phyloP scores from a whole-genome alignment of 2,329 filamentous ascomycete genomes.

The Cytospora schulzeri region DNA sequence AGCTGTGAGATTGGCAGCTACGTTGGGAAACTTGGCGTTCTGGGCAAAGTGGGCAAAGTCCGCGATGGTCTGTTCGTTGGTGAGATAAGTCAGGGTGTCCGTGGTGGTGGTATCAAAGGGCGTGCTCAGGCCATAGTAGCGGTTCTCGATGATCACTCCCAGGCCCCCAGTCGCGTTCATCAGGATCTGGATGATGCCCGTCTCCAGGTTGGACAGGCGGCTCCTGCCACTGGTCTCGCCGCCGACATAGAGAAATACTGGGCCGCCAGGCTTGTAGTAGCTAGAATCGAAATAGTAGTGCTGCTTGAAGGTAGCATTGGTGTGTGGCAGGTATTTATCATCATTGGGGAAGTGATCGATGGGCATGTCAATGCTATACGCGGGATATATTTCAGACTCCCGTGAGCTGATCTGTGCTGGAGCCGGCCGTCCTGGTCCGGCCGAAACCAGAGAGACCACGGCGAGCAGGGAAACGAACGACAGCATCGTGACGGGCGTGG shows the following conservation, averaged over 20 bases:
- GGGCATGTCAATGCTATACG: slow-evolving; percentile 38
- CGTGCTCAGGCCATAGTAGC: slow-evolving; percentile 53
- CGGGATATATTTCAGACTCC: slow-evolving; percentile 29
- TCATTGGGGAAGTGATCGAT: slow-evolving; percentile 51
- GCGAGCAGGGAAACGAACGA: slow-evolving; percentile 7
- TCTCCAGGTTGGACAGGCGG: slow-evolving; percentile 35
- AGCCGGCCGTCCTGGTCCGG: slow-evolving; percentile 12
- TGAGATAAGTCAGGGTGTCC: slow-evolving; percentile 51
- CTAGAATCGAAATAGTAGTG: slow-evolving; percentile 56
- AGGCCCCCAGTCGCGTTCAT: slow-evolving; percentile 56
- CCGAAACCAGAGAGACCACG: slow-evolving; percentile 18
- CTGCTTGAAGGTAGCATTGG: slow-evolving; percentile 54
- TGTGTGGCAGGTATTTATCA: slow-evolving; percentile 43
- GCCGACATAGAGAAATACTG: slow-evolving; percentile 38
- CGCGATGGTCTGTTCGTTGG: slow-evolving; percentile 54
- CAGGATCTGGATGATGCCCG: slow-evolving; percentile 52
- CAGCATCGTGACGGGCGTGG: slow-evolving; percentile 16
- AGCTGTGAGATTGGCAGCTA: slow-evolving; percentile 45
- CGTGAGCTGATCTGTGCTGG: neutral
- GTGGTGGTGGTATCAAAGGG: slow-evolving; percentile 51
- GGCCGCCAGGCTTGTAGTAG: slow-evolving; percentile 57
- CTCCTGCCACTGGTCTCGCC: slow-evolving; percentile 37
- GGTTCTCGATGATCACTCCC: slow-evolving; percentile 55
- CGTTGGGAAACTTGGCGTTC: slow-evolving; percentile 46
- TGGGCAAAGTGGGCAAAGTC: slow-evolving; percentile 55